phyloP scores from a whole-genome alignment of 2,329 filamentous ascomycete species.

The Sphaerulina populicola region DNA sequence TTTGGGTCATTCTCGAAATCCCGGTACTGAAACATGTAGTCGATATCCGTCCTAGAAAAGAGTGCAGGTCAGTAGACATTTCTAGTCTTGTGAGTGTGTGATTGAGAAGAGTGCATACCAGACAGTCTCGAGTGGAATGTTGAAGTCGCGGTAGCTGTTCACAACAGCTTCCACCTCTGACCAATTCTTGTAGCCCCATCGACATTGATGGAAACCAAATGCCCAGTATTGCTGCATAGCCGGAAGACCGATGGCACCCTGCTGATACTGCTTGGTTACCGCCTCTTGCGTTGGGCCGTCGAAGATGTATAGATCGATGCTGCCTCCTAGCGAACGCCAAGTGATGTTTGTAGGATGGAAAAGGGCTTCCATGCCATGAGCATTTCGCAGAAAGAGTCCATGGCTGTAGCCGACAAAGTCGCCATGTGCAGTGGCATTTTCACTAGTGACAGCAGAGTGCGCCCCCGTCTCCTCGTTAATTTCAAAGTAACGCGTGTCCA shows the following conservation, averaged over 20 bases:
- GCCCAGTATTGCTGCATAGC: constrained; percentile 75
- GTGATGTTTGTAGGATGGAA: constrained; percentile 57
- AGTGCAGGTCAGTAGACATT: not conserved
- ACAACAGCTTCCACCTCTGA: constrained; percentile 53
- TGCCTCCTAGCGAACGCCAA: constrained; percentile 67
- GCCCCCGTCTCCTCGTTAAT: constrained; percentile 39
- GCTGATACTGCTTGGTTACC: constrained; percentile 63
- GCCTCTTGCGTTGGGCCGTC: constrained; percentile 60
- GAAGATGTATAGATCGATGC: constrained; percentile 71
- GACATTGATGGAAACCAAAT: constrained; percentile 74
- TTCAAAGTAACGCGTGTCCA: constrained; percentile 69
- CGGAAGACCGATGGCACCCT: constrained; percentile 58
- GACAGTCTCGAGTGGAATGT: constrained; percentile 48
- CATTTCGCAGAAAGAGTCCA: constrained; percentile 68
- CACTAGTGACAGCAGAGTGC: constrained; percentile 46
- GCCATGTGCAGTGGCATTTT: constrained; percentile 46
- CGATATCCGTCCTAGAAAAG: constrained; percentile 31
- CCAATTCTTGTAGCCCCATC: constrained; percentile 75
- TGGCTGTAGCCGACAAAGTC: constrained; percentile 62
- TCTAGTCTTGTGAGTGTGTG: not conserved
- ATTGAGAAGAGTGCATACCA: not conserved
- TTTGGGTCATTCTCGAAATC: constrained; percentile 51
- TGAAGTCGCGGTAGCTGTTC: constrained; percentile 46
- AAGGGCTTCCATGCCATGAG: constrained; percentile 66
- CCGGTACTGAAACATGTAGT: constrained; percentile 54